Percentiles rank a stretch among this genome's conserved stretches.
Conservation (phyloP, 352 stramenopile species). For the Globisporangium radiosum region DNA sequence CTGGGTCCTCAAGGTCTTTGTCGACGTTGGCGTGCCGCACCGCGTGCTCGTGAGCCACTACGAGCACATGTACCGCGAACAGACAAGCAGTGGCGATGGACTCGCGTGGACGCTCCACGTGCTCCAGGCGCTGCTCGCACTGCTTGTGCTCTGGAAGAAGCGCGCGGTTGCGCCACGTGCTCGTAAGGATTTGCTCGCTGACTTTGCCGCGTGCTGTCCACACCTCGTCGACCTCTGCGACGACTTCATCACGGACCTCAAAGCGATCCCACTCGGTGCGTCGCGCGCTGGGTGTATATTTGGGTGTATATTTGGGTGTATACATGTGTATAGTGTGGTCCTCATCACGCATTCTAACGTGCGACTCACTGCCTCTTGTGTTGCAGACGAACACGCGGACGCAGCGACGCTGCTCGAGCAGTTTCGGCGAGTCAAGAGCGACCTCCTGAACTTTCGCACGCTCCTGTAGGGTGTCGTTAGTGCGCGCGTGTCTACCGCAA, state of each 20-base stretch:
- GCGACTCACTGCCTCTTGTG: conserved; percentile 3
- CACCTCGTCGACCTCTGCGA: conserved; percentile 73
- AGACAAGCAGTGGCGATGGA: conserved; percentile 14
- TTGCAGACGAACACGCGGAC: conserved; percentile 53
- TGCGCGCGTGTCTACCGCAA: too few relatives aligned
- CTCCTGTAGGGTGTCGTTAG: conserved; percentile 33
- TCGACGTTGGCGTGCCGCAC: conserved; percentile 76
- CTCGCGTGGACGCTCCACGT: conserved; percentile 72
- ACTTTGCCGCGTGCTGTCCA: conserved; percentile 75
- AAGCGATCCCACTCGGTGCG: conserved; percentile 70
- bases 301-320: too few relatives aligned
- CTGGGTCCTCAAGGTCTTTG: conserved; percentile 76
- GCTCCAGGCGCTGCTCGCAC: conserved; percentile 64
- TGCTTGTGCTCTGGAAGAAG: conserved; percentile 80
- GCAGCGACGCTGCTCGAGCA: conserved; percentile 55
- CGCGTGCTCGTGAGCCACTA: conserved; percentile 72
- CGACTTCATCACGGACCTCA: conserved; percentile 76
- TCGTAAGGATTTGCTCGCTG: conserved; percentile 54
- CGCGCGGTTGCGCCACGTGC: conserved; percentile 64
- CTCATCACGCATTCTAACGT: too few relatives aligned
- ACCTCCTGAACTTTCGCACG: conserved; percentile 67
- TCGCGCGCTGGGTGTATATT: background rate
- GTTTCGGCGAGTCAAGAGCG: conserved; percentile 65
- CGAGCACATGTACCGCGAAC: conserved; percentile 72
- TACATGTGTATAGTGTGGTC: too few relatives aligned